Percentiles rank a stretch among this genome's conserved stretches.
Conservation (phyloP, 345 rosid genomes). For the Aquilaria sinensis region DNA sequence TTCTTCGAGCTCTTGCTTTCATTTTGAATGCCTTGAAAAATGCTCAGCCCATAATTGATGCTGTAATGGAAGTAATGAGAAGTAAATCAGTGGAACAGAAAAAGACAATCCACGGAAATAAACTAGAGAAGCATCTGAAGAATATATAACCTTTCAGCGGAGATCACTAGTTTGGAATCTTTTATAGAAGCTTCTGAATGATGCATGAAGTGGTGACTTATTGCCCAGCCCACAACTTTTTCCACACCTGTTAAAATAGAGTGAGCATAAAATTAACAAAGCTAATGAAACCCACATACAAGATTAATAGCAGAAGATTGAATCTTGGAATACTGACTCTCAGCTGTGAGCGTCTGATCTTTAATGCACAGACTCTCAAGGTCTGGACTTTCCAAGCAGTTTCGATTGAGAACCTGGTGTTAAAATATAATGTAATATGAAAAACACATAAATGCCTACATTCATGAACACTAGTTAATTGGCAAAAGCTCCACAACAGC, state of each 20-base stretch:
- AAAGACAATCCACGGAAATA: no score
- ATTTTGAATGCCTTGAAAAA: constrained; percentile 61
- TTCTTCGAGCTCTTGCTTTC: constrained; percentile 78
- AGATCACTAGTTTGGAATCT: constrained; percentile 65
- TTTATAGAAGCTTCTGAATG: constrained; percentile 44
- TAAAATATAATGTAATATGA: no score
- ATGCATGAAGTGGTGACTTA: constrained; percentile 77
- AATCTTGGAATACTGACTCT: constrained; percentile 40
- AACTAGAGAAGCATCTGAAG: background rate
- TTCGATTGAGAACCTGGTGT: constrained; percentile 61
- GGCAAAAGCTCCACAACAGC: background rate
- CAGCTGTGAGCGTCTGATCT: constrained; percentile 78
- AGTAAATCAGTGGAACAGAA: no score
- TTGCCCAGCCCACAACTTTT: constrained; percentile 92
- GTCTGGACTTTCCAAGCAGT: constrained; percentile 72
- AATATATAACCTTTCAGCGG: constrained; percentile 59
- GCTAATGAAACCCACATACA: background rate
- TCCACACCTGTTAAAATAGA: constrained; percentile 58
- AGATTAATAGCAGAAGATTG: constrained; percentile 1
- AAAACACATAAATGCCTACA: background rate
- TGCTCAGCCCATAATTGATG: constrained; percentile 58
- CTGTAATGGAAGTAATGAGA: constrained; percentile 34
- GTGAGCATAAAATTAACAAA: constrained; percentile 1
- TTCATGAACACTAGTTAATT: background rate
- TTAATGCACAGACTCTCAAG: constrained; percentile 67